phyloP scores from a whole-genome alignment of 768 basidiomycete species.

The Mycena haematopus region DNA sequence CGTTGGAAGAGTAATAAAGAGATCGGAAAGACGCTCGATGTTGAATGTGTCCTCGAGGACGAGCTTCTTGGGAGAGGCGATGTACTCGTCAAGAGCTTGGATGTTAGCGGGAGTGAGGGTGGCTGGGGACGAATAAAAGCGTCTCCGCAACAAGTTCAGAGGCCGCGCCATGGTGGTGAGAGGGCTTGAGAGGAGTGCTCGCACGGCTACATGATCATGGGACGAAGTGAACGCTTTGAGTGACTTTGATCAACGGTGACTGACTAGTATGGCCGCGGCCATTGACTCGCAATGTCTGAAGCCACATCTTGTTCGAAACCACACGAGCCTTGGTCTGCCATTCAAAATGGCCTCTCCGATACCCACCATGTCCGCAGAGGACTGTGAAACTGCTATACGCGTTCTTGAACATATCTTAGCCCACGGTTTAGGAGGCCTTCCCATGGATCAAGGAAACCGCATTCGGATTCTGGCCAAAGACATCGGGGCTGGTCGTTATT shows the following conservation, averaged over 20 bases:
- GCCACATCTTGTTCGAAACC: background rate
- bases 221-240: conserved; percentile 3
- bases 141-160: conserved; percentile 15
- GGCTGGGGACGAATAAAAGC: conserved; percentile 19
- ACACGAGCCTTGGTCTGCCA: background rate
- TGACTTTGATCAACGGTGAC: too few relatives aligned
- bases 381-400: conserved; percentile 18
- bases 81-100: conserved; percentile 58
- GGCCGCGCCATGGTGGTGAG: conserved; percentile 16
- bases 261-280: too few relatives aligned
- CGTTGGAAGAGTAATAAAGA: conserved; percentile 75
- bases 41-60: conserved; percentile 56
- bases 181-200: background rate
- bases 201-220: conserved; percentile 4
- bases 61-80: conserved; percentile 52
- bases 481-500: conserved; percentile 27
- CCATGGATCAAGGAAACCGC: conserved; percentile 22
- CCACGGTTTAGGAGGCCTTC: conserved; percentile 19
- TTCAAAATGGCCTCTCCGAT: conserved; percentile 1
- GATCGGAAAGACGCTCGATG: conserved; percentile 63
- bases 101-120: conserved; percentile 15
- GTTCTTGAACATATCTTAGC: conserved; percentile 28
- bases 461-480: conserved; percentile 29
- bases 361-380: conserved; percentile 18
- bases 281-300: conserved; percentile 3